These are phyloP conservation scores for Canna indica DNA, from an alignment of 176 grass and related monocot species.

Conservation along the genomic window DNA sequence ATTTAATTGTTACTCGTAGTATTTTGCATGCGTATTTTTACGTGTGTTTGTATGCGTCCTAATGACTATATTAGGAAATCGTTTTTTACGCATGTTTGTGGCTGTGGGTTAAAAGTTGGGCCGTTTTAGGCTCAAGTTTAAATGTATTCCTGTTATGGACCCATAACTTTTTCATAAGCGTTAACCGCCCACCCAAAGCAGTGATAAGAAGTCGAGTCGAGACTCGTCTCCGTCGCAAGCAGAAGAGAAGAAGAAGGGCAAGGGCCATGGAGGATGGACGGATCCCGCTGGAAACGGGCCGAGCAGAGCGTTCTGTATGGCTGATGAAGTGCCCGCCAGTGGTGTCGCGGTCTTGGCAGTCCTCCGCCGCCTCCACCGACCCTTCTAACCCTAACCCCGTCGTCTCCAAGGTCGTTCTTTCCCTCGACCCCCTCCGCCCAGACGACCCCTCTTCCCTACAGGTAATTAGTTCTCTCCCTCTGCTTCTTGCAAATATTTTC, in stretches of 20 bases:
- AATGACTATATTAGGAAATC: too few species aligned
- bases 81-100: too few species aligned
- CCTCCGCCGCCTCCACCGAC: slow-evolving; percentile 22
- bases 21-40: too few species aligned
- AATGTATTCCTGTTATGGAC: too few species aligned
- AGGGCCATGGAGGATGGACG: slow-evolving; percentile 38
- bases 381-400: slow-evolving; percentile 42
- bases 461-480: slow-evolving; percentile 5
- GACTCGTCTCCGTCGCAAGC: too few species aligned
- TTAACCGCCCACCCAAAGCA: too few species aligned
- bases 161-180: too few species aligned
- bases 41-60: too few species aligned
- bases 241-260: not conserved
- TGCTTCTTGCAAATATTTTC: not conserved
- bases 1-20: too few species aligned
- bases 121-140: too few species aligned
- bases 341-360: slow-evolving; percentile 54
- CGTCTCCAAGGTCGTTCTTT: slow-evolving; percentile 76
- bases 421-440: slow-evolving; percentile 52
- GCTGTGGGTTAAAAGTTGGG: too few species aligned
- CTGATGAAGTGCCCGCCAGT: slow-evolving; percentile 82
- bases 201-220: not conserved
- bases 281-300: slow-evolving; percentile 49
- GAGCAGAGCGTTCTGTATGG: slow-evolving; percentile 71
- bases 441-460: slow-evolving; percentile 43